Evolutionary conservation across 164 flowering plant genomes (phyloP).

Genomic region (Stephania yunnanensis): DNA sequence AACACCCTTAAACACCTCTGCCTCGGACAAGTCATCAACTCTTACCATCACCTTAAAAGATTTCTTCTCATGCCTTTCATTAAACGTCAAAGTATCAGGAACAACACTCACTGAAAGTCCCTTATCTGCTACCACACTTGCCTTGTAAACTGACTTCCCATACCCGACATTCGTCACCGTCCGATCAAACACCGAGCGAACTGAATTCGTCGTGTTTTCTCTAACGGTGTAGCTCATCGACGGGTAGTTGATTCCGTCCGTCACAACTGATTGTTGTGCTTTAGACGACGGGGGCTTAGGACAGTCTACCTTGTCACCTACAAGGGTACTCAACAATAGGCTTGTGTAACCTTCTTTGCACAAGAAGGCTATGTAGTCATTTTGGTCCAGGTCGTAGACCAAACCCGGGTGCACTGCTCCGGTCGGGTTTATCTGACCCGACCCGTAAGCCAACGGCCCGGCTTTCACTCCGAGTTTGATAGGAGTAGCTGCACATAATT

Average conservation of each 20-base stretch:
- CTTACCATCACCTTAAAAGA: conserved; percentile 3
- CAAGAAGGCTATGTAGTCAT: background rate
- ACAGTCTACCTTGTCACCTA: background rate
- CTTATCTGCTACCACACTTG: background rate
- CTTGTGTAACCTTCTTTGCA: conserved; percentile 1
- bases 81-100: background rate
- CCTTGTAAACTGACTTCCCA: background rate
- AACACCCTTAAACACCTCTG: background rate
- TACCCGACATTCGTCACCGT: background rate
- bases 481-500: too few species aligned
- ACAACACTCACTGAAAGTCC: background rate
- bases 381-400: background rate
- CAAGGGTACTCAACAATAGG: background rate
- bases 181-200: background rate
- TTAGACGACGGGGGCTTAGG: background rate
- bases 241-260: background rate
- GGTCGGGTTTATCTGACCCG: conserved; percentile 1
- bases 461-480: too few species aligned
- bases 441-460: background rate
- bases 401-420: conserved; percentile 1
- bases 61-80: background rate
- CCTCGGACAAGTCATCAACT: background rate
- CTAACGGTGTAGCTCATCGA: background rate
- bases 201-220: background rate
- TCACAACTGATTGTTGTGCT: background rate